Evolutionary conservation across 208 protist genomes (phyloP).

Genomic region (Sergeia podlipaevii): DNA sequence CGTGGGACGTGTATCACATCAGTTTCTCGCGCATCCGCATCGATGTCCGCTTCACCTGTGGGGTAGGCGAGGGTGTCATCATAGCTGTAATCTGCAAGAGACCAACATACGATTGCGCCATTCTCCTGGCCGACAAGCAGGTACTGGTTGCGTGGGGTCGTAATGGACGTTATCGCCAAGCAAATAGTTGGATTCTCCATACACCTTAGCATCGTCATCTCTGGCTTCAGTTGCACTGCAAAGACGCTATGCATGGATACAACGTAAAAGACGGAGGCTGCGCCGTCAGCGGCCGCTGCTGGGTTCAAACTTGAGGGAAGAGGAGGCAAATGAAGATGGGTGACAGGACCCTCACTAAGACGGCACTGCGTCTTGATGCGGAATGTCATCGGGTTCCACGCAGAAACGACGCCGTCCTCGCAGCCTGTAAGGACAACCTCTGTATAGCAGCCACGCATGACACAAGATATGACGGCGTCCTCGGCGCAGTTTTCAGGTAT

Average conservation of each 20-base stretch:
- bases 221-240: slow-evolving; percentile 11
- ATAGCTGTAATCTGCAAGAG: slow-evolving; percentile 17
- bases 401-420: slow-evolving; percentile 33
- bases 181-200: slow-evolving; percentile 8
- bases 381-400: slow-evolving; percentile 38
- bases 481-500: too few species aligned
- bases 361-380: slow-evolving; percentile 16
- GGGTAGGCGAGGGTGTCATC: slow-evolving; percentile 40
- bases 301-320: slow-evolving; percentile 1
- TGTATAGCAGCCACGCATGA: too few species aligned
- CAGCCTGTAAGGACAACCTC: slow-evolving; percentile 31
- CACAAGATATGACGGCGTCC: too few species aligned
- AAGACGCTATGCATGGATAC: slow-evolving; percentile 26
- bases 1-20: slow-evolving; percentile 6
- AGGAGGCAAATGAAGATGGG: slow-evolving; percentile 17
- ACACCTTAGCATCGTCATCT: slow-evolving; percentile 8
- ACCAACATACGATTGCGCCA: slow-evolving; percentile 32
- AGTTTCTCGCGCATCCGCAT: slow-evolving; percentile 12
- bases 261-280: slow-evolving; percentile 18
- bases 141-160: background rate
- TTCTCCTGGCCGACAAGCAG: slow-evolving; percentile 43
- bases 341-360: slow-evolving; percentile 19
- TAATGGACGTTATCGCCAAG: slow-evolving; percentile 1
- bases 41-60: slow-evolving; percentile 22
- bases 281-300: background rate